These are phyloP conservation scores for Hippophae rhamnoides DNA, from an alignment of 306 rosid genomes.

Conservation along the genomic window DNA sequence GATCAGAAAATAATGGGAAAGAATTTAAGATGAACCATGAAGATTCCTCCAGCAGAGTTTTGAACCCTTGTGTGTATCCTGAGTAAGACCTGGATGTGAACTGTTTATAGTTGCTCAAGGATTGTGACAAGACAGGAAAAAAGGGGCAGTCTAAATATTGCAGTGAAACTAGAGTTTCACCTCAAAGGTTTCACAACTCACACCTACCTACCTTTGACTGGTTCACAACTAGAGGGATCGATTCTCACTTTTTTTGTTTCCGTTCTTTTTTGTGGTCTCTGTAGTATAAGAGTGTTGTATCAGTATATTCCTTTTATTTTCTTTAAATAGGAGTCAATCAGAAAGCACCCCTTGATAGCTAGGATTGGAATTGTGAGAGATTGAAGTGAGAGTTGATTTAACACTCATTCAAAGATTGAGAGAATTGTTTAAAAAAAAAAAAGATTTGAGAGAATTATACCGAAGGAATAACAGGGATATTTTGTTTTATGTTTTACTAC, in stretches of 20 bases:
- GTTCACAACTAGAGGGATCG: background rate
- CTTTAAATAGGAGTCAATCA: conserved; percentile 26
- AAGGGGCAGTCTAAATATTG: background rate
- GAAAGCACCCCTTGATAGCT: conserved; percentile 4
- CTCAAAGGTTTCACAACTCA: background rate
- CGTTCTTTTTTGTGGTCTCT: conserved; percentile 34
- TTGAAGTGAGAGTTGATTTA: background rate
- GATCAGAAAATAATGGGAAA: conserved; percentile 11
- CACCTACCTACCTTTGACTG: background rate
- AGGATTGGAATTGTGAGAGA: conserved; percentile 8
- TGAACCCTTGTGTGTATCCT: conserved; percentile 11
- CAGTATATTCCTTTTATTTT: conserved; percentile 13
- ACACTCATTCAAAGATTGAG: background rate
- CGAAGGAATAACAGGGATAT: too few relatives aligned
- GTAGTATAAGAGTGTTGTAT: conserved; percentile 20
- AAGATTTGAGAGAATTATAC: too few relatives aligned
- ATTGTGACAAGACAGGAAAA: background rate
- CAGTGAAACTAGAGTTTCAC: background rate
- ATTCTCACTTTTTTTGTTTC: conserved; percentile 12
- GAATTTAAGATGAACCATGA: conserved; percentile 1
- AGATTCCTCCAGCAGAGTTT: background rate
- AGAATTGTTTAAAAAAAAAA: too few relatives aligned
- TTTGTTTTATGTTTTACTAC: too few relatives aligned
- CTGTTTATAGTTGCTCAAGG: conserved; percentile 10
- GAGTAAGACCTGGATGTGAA: conserved; percentile 18